phyloP scores from a whole-genome alignment of 176 grass and related monocot species.

The Hsuehochloa calcarea region DNA sequence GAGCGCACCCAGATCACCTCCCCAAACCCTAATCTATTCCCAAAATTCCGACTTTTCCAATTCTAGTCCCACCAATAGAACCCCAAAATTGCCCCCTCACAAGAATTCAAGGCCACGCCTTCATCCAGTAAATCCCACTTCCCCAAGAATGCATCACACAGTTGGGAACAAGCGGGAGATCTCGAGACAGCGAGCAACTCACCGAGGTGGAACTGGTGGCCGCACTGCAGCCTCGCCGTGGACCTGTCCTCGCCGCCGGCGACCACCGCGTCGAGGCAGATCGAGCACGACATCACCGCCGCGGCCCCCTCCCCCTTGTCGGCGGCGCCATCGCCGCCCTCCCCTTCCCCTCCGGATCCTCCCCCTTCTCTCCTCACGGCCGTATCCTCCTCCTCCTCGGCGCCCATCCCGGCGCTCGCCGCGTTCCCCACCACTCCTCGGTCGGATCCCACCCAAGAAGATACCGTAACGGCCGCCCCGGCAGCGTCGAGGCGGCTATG shows the following conservation, averaged over 20 bases:
- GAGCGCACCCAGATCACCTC: not conserved
- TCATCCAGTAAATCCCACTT: not conserved
- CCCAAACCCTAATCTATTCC: not conserved
- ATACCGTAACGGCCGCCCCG: not conserved
- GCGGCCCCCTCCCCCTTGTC: slow-evolving; percentile 29
- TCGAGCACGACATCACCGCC: slow-evolving; percentile 54
- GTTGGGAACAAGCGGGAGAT: slow-evolving; percentile 4
- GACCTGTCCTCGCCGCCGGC: slow-evolving; percentile 46
- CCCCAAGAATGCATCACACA: not conserved
- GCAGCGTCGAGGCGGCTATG: not conserved
- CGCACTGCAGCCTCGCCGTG: slow-evolving; percentile 70
- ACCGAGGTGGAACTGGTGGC: slow-evolving; percentile 88
- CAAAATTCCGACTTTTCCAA: slow-evolving; percentile 13
- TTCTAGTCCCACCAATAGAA: not conserved
- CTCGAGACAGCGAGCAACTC: slow-evolving; percentile 18
- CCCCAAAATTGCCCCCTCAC: not conserved
- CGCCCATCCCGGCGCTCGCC: slow-evolving; percentile 34
- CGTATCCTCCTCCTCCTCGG: slow-evolving; percentile 36
- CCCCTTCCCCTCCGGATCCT: not conserved
- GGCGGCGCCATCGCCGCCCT: not conserved
- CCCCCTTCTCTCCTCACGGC: not conserved
- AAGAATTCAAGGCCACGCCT: slow-evolving; percentile 21
- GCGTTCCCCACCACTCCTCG: slow-evolving; percentile 41
- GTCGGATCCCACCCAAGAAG: not conserved
- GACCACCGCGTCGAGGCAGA: slow-evolving; percentile 69